Evolutionary conservation across 306 rosid genomes (phyloP).

Genomic region (Trichosanthes cucumerina): DNA sequence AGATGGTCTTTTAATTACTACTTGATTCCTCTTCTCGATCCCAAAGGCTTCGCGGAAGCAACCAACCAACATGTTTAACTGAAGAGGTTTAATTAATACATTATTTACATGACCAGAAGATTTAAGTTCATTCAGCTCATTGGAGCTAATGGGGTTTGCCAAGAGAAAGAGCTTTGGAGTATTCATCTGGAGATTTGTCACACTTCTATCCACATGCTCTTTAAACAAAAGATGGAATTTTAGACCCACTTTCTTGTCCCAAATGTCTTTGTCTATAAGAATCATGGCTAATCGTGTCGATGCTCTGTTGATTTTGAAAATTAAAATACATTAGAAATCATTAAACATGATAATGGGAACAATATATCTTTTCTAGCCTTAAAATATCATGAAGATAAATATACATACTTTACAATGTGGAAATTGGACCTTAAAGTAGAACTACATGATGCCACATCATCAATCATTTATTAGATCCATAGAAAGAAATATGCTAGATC

Average conservation of each 20-base stretch:
- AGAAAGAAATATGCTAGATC: not conserved
- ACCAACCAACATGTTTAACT: slow-evolving; percentile 39
- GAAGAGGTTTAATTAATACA: slow-evolving; percentile 62
- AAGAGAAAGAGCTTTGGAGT: slow-evolving; percentile 65
- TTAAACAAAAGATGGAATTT: slow-evolving; percentile 29
- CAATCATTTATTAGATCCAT: not conserved
- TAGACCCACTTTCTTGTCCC: slow-evolving; percentile 50
- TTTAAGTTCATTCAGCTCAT: slow-evolving; percentile 42
- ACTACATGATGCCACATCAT: not conserved
- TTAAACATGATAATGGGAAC: not conserved
- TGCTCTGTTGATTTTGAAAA: not conserved
- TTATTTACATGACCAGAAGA: slow-evolving; percentile 52
- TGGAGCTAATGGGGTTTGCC: slow-evolving; percentile 28
- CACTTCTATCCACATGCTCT: slow-evolving; percentile 18
- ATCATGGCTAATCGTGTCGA: slow-evolving; percentile 17
- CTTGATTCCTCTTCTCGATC: slow-evolving; percentile 38
- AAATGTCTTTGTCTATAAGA: slow-evolving; percentile 65
- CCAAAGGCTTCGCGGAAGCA: slow-evolving; percentile 59
- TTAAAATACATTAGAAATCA: not conserved
- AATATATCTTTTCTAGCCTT: not conserved
- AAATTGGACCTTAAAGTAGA: not conserved
- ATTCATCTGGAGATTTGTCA: slow-evolving; percentile 3
- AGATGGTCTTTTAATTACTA: slow-evolving; percentile 29
- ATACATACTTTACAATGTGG: not conserved
- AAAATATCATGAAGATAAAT: not conserved